phyloP scores from a whole-genome alignment of 306 rosid genomes.

The Ceratonia siliqua region DNA sequence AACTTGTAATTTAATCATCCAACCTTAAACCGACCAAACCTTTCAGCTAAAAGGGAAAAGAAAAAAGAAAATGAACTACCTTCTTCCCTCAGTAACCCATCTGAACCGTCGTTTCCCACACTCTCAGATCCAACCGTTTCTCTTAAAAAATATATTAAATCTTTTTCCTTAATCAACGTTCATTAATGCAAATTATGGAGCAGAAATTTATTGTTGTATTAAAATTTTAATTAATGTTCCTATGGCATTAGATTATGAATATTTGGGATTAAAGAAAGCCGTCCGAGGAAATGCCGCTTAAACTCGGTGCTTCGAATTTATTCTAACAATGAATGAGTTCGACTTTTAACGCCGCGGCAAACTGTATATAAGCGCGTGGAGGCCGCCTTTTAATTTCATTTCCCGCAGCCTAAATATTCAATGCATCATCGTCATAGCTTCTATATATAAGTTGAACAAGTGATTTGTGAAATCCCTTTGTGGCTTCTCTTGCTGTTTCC shows the following conservation, averaged over 20 bases:
- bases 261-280: slow-evolving; percentile 5
- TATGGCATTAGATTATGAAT: background rate
- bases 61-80: background rate
- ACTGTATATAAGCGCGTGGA: slow-evolving; percentile 49
- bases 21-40: background rate
- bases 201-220: background rate
- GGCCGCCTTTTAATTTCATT: background rate
- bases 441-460: slow-evolving; percentile 29
- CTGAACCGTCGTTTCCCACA: slow-evolving; percentile 26
- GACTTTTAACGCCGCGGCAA: slow-evolving; percentile 37
- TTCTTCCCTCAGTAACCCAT: slow-evolving; percentile 22
- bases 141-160: background rate
- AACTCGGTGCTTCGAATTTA: slow-evolving; percentile 22
- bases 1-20: background rate
- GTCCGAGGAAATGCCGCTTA: background rate
- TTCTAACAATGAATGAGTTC: background rate
- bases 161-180: background rate
- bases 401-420: slow-evolving; percentile 33
- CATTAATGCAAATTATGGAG: background rate
- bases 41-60: background rate
- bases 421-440: slow-evolving; percentile 51
- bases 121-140: slow-evolving; percentile 10
- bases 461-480: slow-evolving; percentile 15
- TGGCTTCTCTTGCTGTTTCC: background rate
- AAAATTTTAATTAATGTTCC: background rate